These are phyloP conservation scores for Liquidambar formosana DNA, from an alignment of 164 flowering plant species.

Conservation along the genomic window DNA sequence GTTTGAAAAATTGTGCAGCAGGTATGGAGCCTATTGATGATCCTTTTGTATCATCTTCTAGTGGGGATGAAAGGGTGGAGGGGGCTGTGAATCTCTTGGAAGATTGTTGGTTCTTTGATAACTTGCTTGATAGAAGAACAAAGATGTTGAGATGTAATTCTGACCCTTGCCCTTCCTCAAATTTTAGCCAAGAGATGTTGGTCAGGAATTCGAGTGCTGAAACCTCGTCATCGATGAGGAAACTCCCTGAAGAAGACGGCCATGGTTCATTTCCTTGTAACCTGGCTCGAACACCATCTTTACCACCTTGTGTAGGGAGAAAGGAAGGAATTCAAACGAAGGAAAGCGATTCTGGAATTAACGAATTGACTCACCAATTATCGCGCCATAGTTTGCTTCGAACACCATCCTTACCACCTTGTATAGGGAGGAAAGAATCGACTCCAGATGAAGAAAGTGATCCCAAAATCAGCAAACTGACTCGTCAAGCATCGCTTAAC, in stretches of 20 bases:
- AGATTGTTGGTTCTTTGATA: constrained; percentile 56
- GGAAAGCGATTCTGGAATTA: not conserved
- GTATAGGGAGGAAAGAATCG: constrained; percentile 22
- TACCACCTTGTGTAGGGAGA: constrained; percentile 20
- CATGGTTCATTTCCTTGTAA: not conserved
- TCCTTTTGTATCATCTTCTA: constrained; percentile 13
- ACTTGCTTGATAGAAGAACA: constrained; percentile 28
- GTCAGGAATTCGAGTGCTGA: not conserved
- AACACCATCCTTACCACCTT: constrained; percentile 49
- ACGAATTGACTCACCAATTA: constrained; percentile 9
- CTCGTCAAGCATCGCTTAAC: constrained; percentile 38
- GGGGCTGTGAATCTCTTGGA: constrained; percentile 47
- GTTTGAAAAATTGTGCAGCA: not conserved
- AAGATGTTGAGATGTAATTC: constrained; percentile 31
- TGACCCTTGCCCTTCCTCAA: constrained; percentile 36
- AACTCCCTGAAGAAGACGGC: constrained; percentile 7
- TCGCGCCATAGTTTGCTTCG: constrained; percentile 22
- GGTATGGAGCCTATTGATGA: constrained; percentile 13
- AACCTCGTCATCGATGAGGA: constrained; percentile 5
- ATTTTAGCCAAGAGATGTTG: constrained; percentile 14
- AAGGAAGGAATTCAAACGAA: constrained; percentile 4
- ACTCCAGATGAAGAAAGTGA: constrained; percentile 21
- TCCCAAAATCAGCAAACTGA: constrained; percentile 22
- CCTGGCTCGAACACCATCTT: constrained; percentile 12
- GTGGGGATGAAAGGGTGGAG: constrained; percentile 1